These are phyloP conservation scores for Linaria vulgaris DNA, from an alignment of 257 asterid species.

Conservation along the genomic window DNA sequence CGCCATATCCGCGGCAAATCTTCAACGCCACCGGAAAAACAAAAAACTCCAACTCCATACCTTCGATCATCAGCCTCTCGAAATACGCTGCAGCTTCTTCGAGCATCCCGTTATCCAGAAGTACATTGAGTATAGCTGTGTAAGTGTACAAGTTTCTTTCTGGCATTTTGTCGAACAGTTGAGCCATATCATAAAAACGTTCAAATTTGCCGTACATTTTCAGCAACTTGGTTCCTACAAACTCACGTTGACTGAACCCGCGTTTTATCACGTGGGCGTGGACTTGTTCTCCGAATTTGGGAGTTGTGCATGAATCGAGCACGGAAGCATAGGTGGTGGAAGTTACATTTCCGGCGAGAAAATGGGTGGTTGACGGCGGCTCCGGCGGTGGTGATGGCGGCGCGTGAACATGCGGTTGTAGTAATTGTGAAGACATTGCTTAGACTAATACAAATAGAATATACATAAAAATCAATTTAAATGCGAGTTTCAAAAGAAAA, in stretches of 20 bases:
- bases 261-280: slow-evolving; percentile 67
- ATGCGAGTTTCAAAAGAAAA: no score
- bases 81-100: slow-evolving; percentile 49
- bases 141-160: slow-evolving; percentile 56
- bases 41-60: slow-evolving; percentile 64
- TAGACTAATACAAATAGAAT: no score
- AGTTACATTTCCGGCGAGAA: slow-evolving; percentile 23
- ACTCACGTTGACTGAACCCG: slow-evolving; percentile 60
- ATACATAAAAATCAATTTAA: no score
- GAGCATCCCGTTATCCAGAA: slow-evolving; percentile 38
- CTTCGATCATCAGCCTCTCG: slow-evolving; percentile 42
- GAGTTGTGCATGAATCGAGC: slow-evolving; percentile 55
- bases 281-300: slow-evolving; percentile 47
- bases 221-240: slow-evolving; percentile 56
- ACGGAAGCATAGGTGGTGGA: slow-evolving; percentile 54
- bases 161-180: slow-evolving; percentile 65
- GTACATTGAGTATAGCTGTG: slow-evolving; percentile 44
- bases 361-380: slow-evolving; percentile 12
- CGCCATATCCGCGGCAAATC: slow-evolving; percentile 71
- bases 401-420: slow-evolving; percentile 27
- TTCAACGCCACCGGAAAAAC: slow-evolving; percentile 59
- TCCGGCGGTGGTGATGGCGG: no score
- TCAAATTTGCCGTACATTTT: slow-evolving; percentile 53
- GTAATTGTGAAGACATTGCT: slow-evolving; percentile 32
- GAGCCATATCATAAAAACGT: slow-evolving; percentile 32